Base-by-base conservation (phyloP, 31 red algal species). In the Bonnemaisonia californica region DNA sequence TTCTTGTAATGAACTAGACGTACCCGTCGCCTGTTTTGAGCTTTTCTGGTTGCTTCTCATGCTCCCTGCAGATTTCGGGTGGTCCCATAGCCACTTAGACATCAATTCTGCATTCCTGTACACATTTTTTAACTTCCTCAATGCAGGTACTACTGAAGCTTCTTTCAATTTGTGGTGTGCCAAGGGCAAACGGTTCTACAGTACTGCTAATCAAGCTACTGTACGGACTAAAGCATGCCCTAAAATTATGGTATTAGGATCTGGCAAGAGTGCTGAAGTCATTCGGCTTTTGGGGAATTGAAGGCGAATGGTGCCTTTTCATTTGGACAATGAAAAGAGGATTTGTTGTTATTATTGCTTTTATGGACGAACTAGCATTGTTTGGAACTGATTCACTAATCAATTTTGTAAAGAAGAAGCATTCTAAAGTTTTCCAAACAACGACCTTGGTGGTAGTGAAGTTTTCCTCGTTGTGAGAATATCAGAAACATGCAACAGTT, bases 41-140 rank as follows among this genome's bases (percentile, higher is more conserved):
- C 24, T 75, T 5, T n/a, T 75, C 28, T 42, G 34, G 0, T 16
- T 42, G 0, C 28, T 21, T 22, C 35, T 75, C 8, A 54, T 18
- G 5, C 23, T 75, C 8, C 40, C 34, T 0, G 16, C 1, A 3
- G 4, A 36, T 9, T 29, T 16, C 5, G 1, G 11, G 24, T 75
- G 41, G 54, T 19, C 39, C 7, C 45, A 54, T 0, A n/a, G 55
- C 8, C 71, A 54, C 5, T 8, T 75, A 54, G 35, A 75, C 0
- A 42, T 75, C 39, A 54, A 75, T 36, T n/a, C 40, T 0, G 71
- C 71, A 75, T 75, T 75, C 28, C 41, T 75, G 0, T 42, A 75
- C 32, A 42, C 71, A 9, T 19, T 22, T 23, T 48, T 75, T 45
- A n/a, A n/a, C n/a, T n/a, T n/a, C 1, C 39, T n/a, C 23, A 75